Percentiles rank a stretch among this genome's conserved stretches.
phyloP scores from a whole-genome alignment of 1,284 basidiomycete genomes.

The Ceratobasidium sp. region DNA sequence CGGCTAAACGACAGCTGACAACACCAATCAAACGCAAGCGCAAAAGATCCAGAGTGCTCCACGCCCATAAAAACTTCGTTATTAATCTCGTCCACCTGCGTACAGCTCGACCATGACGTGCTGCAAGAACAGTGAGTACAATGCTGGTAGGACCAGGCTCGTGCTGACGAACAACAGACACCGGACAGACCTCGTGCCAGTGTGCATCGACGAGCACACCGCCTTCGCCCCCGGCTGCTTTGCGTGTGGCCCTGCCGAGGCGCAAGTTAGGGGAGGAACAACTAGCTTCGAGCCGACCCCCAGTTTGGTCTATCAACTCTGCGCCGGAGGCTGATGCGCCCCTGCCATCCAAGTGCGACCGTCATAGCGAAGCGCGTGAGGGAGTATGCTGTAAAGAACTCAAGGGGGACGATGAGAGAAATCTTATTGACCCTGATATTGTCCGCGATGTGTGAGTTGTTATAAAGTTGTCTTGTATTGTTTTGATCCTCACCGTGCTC shows the following conservation, averaged over 20 bases:
- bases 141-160: background rate
- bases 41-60: slow-evolving; percentile 10
- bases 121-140: slow-evolving; percentile 30
- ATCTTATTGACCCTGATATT: slow-evolving; percentile 82
- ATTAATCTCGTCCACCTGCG: background rate
- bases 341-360: slow-evolving; percentile 61
- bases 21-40: slow-evolving; percentile 18
- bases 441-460: slow-evolving; percentile 77
- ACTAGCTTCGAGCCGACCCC: slow-evolving; percentile 29
- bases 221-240: background rate
- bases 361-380: slow-evolving; percentile 50
- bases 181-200: slow-evolving; percentile 10
- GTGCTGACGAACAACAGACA: background rate
- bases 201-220: slow-evolving; percentile 22
- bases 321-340: slow-evolving; percentile 36
- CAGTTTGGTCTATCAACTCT: slow-evolving; percentile 44
- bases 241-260: slow-evolving; percentile 10
- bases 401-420: slow-evolving; percentile 76
- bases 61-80: background rate
- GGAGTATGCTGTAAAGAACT: slow-evolving; percentile 85
- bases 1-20: background rate
- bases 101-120: slow-evolving; percentile 10
- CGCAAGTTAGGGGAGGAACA: background rate
- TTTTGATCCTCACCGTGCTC: background rate
- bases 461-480: background rate